Evolutionary conservation across 768 basidiomycete genomes (phyloP), one percentile per base, ranked within the genome.

Genomic region (Lactarius quietus): DNA sequence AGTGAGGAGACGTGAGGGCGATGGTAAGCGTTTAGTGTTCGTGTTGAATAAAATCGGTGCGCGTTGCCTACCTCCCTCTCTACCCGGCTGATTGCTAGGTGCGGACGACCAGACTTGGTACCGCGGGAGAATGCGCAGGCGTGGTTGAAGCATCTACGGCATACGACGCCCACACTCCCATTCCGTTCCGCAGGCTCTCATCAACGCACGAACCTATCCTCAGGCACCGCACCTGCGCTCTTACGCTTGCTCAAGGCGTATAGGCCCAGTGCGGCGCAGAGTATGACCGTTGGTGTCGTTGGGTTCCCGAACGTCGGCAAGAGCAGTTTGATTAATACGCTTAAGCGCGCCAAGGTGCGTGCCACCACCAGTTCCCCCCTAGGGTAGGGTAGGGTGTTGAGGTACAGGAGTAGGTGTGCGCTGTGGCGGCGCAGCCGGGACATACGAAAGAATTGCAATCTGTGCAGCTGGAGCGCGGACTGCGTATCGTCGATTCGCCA

Each of bases 241-340:
- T 78, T 95, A 45, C 88, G 88, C 59, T 80, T 97, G 3, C 79
- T 96, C 48, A 97, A 96, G 72, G 89, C 88, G 0, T 92, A 90
- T 74, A 90, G 87, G 68, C 88, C 87, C 1, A 85, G 80, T 36
- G 70, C 76, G 1, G 79, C 85, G 1, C 85, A 87, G 36, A 89
- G 85, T 68, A 80, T 93, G 58, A 94, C 92, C 0, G 84, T 96
- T 57, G 94, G 94, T 18, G 92, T 98, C 20, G 92, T 98, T 5
- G 96, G 96, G 1, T 96, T 94, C 76, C 96, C 96, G 1, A 98
- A 98, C 75, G 96, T 98, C 54, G 96, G 96, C 17, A 98, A 98
- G 78, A 95, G 93, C 63, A 91, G 88, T 72, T 73, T 98, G 64
- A 95, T 99, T 75, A 98, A 98, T 75, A 90, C 92, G 52, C 78